Evolutionary conservation across 805 yeast species (phyloP).

Genomic region (Cyberlindnera galapagoensis): DNA sequence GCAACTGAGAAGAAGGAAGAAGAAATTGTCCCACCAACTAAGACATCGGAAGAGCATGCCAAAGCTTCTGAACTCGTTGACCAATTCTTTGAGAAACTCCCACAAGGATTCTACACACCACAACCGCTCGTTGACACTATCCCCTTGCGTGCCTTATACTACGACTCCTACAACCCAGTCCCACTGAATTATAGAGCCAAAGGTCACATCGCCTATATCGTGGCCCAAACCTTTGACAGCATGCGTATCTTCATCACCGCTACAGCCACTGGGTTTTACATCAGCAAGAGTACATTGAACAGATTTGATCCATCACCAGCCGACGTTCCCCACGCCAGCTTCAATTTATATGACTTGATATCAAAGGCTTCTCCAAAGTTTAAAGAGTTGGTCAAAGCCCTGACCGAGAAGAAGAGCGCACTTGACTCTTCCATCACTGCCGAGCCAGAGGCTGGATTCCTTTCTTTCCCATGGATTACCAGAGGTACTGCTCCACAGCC

Average conservation of each 20-base stretch:
- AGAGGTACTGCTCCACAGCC: constrained; percentile 17
- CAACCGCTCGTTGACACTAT: constrained; percentile 23
- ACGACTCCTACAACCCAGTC: constrained; percentile 87
- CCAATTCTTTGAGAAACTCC: constrained; percentile 15
- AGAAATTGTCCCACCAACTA: constrained; percentile 14
- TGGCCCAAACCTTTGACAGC: constrained; percentile 72
- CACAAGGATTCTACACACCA: constrained; percentile 18
- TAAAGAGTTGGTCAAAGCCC: constrained; percentile 41
- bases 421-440: constrained; percentile 49
- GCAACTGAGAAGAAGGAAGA: no score
- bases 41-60: constrained; percentile 22
- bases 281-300: constrained; percentile 60
- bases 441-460: constrained; percentile 53
- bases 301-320: constrained; percentile 63
- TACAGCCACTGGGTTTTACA: constrained; percentile 70
- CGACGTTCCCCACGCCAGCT: constrained; percentile 22
- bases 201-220: constrained; percentile 80
- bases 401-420: constrained; percentile 38
- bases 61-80: constrained; percentile 15
- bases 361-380: constrained; percentile 61
- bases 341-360: constrained; percentile 55
- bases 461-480: constrained; percentile 72
- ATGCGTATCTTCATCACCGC: constrained; percentile 76
- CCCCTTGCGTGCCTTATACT: constrained; percentile 49
- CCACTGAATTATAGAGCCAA: constrained; percentile 51